Base-by-base conservation (phyloP, 495 filamentous ascomycete species). In the Xylaria venustula region DNA sequence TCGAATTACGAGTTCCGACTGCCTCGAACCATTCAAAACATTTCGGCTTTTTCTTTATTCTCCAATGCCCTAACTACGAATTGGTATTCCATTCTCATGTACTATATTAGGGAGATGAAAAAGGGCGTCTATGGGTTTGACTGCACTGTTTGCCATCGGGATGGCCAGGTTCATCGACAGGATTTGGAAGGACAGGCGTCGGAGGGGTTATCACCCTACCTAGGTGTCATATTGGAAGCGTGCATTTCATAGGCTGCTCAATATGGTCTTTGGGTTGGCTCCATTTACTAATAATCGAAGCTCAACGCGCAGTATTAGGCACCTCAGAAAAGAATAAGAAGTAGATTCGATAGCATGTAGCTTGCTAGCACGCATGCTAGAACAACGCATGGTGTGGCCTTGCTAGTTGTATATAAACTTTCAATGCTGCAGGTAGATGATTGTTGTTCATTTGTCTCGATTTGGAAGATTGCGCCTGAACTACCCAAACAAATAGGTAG, bases 61-160 rank as follows among this genome's bases (percentile, higher is more conserved):
- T 22, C 40, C 25, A 26, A 32, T 25, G 14, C 40, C 26, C 37
- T 44, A 17, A 15, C n/a, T 3, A 45, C 45, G 40, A 34, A 37
- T n/a, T n/a, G n/a, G n/a, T n/a, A n/a, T n/a, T 45, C 22, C n/a
- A 12, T 55, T 44, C 15, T 45, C 53, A 34, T 44, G 40, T 55
- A 55, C 25, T 15, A 54, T 41, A 54, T n/a, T 44, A 45, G 40
- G 40, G 53, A 20, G 12, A 3, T 17, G 7, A 28, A 36, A 44
- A 34, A 9, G 22, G 53, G 40, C 53, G n/a, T 44, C 23, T 23
- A 32, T 45, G 40, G 53, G 40, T 14, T 28, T 19, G 3, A 32
- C 9, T 20, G 14, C 25, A 37, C 23, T 32, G 15, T 40, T 12
- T 23, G 40, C 25, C 23, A 32, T 55, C 23, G 40, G 52, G 32